Conservation (phyloP, 768 basidiomycete genomes). For the Lentinula guzmanii region DNA sequence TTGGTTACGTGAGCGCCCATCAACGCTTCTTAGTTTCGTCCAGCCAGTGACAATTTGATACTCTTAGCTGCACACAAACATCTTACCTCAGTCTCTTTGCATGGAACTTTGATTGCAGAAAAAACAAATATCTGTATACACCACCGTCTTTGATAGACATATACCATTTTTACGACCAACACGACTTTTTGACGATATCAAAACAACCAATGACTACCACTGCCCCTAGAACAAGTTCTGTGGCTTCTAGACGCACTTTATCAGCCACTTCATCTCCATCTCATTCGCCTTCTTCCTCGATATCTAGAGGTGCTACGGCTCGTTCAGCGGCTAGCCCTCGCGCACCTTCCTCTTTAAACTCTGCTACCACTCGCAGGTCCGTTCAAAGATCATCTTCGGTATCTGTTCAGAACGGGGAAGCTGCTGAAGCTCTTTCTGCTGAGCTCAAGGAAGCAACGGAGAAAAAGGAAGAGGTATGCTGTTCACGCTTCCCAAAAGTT, state of each 20-base stretch:
- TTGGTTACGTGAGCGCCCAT: not conserved
- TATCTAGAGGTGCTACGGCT: constrained; percentile 51
- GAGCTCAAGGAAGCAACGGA: constrained; percentile 75
- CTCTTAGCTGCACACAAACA: not conserved
- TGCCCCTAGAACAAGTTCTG: constrained; percentile 39
- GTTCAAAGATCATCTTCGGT: constrained; percentile 41
- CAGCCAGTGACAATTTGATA: too few species aligned
- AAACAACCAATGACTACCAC: constrained; percentile 32
- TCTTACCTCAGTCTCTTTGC: not conserved
- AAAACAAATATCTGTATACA: not conserved
- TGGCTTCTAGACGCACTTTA: constrained; percentile 35
- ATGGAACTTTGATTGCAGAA: not conserved
- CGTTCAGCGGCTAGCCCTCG: constrained; percentile 63
- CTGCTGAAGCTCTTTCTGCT: constrained; percentile 49
- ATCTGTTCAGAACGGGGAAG: constrained; percentile 35
- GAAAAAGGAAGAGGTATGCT: constrained; percentile 67
- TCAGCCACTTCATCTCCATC: constrained; percentile 34
- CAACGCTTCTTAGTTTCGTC: not conserved
- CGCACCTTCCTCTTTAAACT: constrained; percentile 42
- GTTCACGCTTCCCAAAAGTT: constrained; percentile 3
- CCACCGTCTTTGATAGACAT: constrained; percentile 6
- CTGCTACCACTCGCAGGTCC: constrained; percentile 42
- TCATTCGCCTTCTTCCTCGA: constrained; percentile 36
- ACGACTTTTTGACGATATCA: constrained; percentile 6
- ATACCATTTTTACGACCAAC: constrained; percentile 8